Percentiles rank a stretch among this genome's conserved stretches.
phyloP scores from a whole-genome alignment of 116 monocot genomes.

The Posidonia oceanica region DNA sequence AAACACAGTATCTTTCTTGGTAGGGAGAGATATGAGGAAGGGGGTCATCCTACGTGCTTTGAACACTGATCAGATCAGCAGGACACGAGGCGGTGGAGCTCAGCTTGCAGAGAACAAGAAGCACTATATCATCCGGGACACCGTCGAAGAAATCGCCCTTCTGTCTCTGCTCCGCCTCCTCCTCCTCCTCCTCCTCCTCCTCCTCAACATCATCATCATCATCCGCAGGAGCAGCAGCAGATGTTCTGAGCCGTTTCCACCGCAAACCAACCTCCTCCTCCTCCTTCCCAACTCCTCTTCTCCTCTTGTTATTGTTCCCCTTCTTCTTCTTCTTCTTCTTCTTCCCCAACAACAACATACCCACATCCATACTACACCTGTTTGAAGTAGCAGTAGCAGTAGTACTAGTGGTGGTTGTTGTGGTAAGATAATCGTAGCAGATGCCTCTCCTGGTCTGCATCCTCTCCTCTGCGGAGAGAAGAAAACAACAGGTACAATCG shows the following conservation, averaged over 20 bases:
- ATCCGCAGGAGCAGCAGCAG: not conserved
- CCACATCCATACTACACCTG: not conserved
- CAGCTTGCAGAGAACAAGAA: slow-evolving; percentile 39
- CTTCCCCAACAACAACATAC: not conserved
- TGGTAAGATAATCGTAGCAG: slow-evolving; percentile 1
- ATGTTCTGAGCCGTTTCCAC: not conserved
- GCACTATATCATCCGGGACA: slow-evolving; percentile 66
- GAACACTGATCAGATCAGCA: slow-evolving; percentile 35
- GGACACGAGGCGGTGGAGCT: slow-evolving; percentile 34
- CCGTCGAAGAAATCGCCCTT: slow-evolving; percentile 35
- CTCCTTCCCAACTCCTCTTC: too few species aligned
- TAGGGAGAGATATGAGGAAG: too few species aligned
- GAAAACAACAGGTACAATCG: too few species aligned
- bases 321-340: slow-evolving; percentile 1
- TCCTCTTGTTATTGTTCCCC: not conserved
- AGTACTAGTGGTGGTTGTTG: not conserved
- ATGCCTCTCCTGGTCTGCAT: slow-evolving; percentile 13
- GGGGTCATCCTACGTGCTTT: slow-evolving; percentile 27
- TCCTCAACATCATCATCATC: not conserved
- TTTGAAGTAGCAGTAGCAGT: not conserved
- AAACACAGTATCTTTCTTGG: too few species aligned
- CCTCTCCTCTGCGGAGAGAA: not conserved
- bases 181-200: not conserved
- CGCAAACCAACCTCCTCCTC: too few species aligned
- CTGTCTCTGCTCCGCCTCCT: not conserved